Percentiles rank a stretch among this genome's conserved stretches.
Conservation (phyloP, 2,329 filamentous ascomycete species). For the Orbilia brochopaga region DNA sequence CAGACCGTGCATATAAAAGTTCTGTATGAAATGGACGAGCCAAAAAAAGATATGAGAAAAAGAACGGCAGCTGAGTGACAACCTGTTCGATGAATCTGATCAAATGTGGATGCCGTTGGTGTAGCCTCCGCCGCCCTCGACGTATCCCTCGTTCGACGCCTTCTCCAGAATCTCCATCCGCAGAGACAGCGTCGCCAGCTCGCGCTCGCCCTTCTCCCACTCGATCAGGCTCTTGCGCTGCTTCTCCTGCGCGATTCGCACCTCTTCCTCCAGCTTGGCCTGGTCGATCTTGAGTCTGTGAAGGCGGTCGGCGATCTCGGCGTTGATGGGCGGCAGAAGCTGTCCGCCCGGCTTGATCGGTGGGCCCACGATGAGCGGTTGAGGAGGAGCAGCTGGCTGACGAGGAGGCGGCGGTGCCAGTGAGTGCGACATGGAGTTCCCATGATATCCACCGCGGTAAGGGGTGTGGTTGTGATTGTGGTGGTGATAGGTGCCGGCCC, state of each 20-base stretch:
- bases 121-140: constrained; percentile 33
- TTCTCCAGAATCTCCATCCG: constrained; percentile 53
- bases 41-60: not conserved
- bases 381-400: constrained; percentile 32
- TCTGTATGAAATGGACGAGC: too few relatives aligned
- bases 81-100: not conserved
- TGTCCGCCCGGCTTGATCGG: constrained; percentile 53
- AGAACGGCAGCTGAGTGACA: not conserved
- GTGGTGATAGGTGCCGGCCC: constrained; percentile 51
- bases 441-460: constrained; percentile 54
- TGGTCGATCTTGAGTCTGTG: constrained; percentile 52
- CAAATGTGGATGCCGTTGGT: constrained; percentile 40
- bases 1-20: too few relatives aligned
- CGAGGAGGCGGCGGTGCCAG: constrained; percentile 47
- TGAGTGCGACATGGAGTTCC: constrained; percentile 48
- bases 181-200: constrained; percentile 53
- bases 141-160: constrained; percentile 37
- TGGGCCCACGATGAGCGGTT: constrained; percentile 41
- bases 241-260: constrained; percentile 52
- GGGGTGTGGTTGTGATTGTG: constrained; percentile 36
- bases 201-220: constrained; percentile 54
- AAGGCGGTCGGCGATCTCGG: constrained; percentile 53
- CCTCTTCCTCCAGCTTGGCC: constrained; percentile 54
- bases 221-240: constrained; percentile 54
- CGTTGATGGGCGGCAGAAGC: constrained; percentile 53